A percentile compares a stretch with the other conserved stretches of the same genome.
These are phyloP conservation scores for Saitozyma sp. DNA, from an alignment of 768 basidiomycete species.

Conservation along the genomic window DNA sequence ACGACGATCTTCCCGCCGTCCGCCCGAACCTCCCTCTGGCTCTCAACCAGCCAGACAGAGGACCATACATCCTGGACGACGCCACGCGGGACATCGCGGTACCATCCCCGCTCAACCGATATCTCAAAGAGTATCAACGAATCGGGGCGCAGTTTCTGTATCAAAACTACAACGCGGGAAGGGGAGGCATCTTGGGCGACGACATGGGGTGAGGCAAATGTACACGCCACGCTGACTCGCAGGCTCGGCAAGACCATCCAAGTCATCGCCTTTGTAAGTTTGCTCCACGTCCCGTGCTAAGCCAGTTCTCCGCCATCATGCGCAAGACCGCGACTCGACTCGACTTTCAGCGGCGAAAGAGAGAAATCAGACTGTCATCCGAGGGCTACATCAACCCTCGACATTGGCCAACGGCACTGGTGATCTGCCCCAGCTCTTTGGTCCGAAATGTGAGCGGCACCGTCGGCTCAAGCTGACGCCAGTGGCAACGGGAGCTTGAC, in stretches of 20 bases:
- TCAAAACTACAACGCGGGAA: constrained; percentile 64
- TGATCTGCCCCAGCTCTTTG: constrained; percentile 82
- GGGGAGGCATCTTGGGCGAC: constrained; percentile 85
- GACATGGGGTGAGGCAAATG: constrained; percentile 79
- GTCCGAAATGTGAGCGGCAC: constrained; percentile 61
- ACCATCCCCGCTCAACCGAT: constrained; percentile 67
- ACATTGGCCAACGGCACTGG: constrained; percentile 57
- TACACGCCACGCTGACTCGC: constrained; percentile 4
- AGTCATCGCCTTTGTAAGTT: constrained; percentile 53
- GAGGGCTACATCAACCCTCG: constrained; percentile 19
- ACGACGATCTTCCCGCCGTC: constrained; percentile 14
- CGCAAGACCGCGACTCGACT: constrained; percentile 66
- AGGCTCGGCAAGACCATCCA: constrained; percentile 87
- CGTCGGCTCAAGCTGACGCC: not conserved
- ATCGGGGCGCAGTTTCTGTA: constrained; percentile 83
- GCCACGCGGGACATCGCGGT: constrained; percentile 31
- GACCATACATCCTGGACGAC: constrained; percentile 28
- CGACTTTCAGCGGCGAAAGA: constrained; percentile 68
- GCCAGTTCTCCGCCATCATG: constrained; percentile 86
- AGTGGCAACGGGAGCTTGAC: constrained; percentile 83
- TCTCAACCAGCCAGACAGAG: constrained; percentile 23
- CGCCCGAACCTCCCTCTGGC: constrained; percentile 28
- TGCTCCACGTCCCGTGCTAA: constrained; percentile 52
- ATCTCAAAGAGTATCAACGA: constrained; percentile 86
- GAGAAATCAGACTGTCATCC: constrained; percentile 58